phyloP scores from a whole-genome alignment of 140 eudicot genomes.

The Ambrosia hybrid region DNA sequence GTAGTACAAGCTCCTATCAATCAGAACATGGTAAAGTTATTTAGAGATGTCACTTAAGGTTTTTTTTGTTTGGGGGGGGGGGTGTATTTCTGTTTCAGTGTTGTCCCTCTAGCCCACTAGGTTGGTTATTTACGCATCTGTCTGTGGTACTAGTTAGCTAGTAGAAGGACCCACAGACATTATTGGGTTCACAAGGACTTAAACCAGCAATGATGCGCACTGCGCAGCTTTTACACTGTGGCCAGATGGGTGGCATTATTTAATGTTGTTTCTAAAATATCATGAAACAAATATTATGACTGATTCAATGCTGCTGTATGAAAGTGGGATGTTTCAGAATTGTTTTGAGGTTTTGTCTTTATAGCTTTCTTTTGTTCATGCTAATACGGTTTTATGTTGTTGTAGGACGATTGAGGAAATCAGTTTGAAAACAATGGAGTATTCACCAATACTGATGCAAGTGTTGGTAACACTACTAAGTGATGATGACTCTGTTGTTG shows the following conservation, averaged over 20 bases:
- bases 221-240: slow-evolving; percentile 5
- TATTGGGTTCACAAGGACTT: background rate
- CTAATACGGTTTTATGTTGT: slow-evolving; percentile 23
- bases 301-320: slow-evolving; percentile 13
- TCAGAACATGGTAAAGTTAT: slow-evolving; percentile 5
- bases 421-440: slow-evolving; percentile 64
- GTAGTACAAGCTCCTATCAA: background rate
- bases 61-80: too few relatives aligned
- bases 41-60: background rate
- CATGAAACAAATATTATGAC: slow-evolving; percentile 11
- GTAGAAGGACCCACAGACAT: slow-evolving; percentile 4
- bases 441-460: slow-evolving; percentile 60
- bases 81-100: background rate
- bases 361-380: slow-evolving; percentile 5
- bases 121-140: background rate
- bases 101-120: background rate
- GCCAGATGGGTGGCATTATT: background rate
- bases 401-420: slow-evolving; percentile 72
- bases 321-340: background rate
- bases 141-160: slow-evolving; percentile 7
- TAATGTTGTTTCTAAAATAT: background rate
- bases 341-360: slow-evolving; percentile 17
- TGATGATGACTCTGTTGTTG: slow-evolving; percentile 65
- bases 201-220: background rate
- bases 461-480: slow-evolving; percentile 55